These are phyloP conservation scores for Xylaria telfairii DNA, from an alignment of 495 filamentous ascomycete species.

Conservation along the genomic window DNA sequence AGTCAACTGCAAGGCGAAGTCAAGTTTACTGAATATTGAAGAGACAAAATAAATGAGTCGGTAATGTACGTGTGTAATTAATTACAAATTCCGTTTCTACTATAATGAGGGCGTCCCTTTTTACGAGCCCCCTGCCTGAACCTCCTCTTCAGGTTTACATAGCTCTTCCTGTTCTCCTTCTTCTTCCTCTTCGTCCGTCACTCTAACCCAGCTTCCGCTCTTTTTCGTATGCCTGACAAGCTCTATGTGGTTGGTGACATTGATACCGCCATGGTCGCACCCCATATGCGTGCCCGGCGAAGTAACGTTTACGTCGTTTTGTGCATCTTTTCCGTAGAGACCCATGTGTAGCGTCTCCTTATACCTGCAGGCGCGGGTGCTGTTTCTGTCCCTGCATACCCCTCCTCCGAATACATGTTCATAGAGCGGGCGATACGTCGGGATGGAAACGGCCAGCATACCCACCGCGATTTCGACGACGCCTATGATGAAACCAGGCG, in stretches of 20 bases:
- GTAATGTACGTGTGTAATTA: conserved; percentile 2
- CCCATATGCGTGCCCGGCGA: conserved; percentile 19
- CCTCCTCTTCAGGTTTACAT: neutral
- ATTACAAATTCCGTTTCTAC: neutral
- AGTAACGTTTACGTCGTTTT: conserved; percentile 16
- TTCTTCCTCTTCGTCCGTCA: conserved; percentile 30
- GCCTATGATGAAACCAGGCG: conserved; percentile 9
- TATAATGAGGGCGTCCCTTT: neutral
- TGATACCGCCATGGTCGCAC: conserved; percentile 22
- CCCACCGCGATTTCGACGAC: conserved; percentile 23
- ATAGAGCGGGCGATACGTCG: conserved; percentile 27
- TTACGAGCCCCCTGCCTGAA: neutral
- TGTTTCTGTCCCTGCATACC: neutral
- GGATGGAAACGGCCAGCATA: conserved; percentile 28
- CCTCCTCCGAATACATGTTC: conserved; percentile 1
- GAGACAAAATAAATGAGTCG: neutral
- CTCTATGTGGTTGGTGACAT: conserved; percentile 30
- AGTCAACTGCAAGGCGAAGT: neutral
- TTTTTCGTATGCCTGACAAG: conserved; percentile 25
- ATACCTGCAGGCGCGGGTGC: neutral
- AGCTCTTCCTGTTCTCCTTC: too few species aligned
- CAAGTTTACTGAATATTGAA: neutral
- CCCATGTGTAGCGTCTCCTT: conserved; percentile 21
- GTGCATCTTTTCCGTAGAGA: conserved; percentile 14
- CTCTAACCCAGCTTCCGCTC: conserved; percentile 27